Evolutionary conservation across 805 yeast species (phyloP), one percentile per base, ranked within the genome.

Genomic region (Candida ovalis): DNA sequence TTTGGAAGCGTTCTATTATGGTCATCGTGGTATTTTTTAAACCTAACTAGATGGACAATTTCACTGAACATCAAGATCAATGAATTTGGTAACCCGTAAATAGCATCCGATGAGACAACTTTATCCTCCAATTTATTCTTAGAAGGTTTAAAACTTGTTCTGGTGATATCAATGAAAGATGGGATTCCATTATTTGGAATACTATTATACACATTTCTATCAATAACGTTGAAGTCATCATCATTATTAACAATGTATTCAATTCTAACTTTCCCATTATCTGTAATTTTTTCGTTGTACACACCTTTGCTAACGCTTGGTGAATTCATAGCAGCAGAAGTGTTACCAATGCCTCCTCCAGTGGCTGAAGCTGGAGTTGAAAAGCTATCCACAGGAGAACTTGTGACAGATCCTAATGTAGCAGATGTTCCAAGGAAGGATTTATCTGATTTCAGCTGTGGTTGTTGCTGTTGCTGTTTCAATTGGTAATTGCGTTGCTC

Each of bases 81-180:
- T 2, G 96, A 85, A 59, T 86, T 88, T 7, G 96, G 96, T 47
- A 89, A 69, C 0, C 96, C 96, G 62, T 87, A 88, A 43, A 88
- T 70, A 0, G 91, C 87, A 63, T 86, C 95, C 1, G 91, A 83
- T 8, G 90, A 82, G 52, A 84, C 73, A 45, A 78, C 73, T 52
- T 80, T 79, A 58, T 78, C 80, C 48, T 77, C 78, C 33, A 75
- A 67, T 55, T 76, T 79, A 50, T 66, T 63, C 46, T 64, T 66
- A 1, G 70, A 64, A 32, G 63, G 67, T 46, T 64, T 70, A 61
- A 74, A 62, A 62, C 72, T 61, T 27, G 70, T 52, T 59, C 71
- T 71, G 22, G 71, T 71, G 43, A 66, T 69, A 51, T 71, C 78
- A 22, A 73, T 71, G 51, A 78, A 76, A 9, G 69, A 65, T 4